These are phyloP conservation scores for Fusarium compactum DNA, from an alignment of 2,329 filamentous ascomycete genomes.

Conservation along the genomic window DNA sequence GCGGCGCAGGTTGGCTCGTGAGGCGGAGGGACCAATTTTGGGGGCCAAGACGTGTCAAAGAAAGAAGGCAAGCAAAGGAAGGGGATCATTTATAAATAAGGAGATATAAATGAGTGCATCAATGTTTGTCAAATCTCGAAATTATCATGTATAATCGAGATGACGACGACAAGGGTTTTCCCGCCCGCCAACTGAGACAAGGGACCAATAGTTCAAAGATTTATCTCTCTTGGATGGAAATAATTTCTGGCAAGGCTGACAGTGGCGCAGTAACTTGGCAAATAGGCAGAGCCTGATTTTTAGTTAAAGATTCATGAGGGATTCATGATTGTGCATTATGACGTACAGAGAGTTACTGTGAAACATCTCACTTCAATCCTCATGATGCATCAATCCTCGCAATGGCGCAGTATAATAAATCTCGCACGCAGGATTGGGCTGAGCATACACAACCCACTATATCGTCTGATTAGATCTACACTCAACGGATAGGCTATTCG, in stretches of 20 bases:
- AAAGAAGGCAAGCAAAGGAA: background rate
- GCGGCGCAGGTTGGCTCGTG: slow-evolving; percentile 35
- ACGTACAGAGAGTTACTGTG: background rate
- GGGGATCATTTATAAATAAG: no score
- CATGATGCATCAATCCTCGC: background rate
- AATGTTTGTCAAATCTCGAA: background rate
- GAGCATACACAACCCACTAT: background rate
- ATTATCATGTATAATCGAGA: slow-evolving; percentile 12
- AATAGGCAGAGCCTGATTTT: background rate
- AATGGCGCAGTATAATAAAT: slow-evolving; percentile 7
- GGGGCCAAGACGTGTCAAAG: slow-evolving; percentile 25
- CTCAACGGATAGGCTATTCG: background rate
- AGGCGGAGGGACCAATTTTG: slow-evolving; percentile 27
- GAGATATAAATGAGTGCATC: background rate
- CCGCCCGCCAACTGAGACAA: slow-evolving; percentile 27
- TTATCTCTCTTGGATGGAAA: background rate
- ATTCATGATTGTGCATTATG: background rate
- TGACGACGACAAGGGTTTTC: slow-evolving; percentile 26
- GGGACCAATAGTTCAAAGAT: background rate
- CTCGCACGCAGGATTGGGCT: slow-evolving; percentile 9
- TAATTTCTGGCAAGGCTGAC: background rate
- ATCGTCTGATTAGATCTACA: slow-evolving; percentile 12
- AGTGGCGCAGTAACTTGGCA: background rate
- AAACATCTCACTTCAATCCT: background rate
- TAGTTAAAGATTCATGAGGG: background rate